These are phyloP conservation scores for Tulasnella sp. DNA, from an alignment of 768 basidiomycete genomes.

Conservation along the genomic window DNA sequence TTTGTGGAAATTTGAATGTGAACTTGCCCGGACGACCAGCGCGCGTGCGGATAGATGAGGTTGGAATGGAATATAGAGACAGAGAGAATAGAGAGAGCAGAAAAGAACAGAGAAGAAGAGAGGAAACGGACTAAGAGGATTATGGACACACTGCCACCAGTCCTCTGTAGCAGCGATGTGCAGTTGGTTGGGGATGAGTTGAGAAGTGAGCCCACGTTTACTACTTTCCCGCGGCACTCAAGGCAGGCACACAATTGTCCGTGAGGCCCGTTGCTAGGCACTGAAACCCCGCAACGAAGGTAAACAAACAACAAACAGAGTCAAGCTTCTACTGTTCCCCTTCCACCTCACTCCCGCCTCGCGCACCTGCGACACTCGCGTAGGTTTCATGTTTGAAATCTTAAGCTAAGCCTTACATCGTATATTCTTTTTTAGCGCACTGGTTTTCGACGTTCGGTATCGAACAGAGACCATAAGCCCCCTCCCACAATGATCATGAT, in stretches of 20 bases:
- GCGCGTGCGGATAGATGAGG: slow-evolving; percentile 9
- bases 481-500: neutral
- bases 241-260: slow-evolving; percentile 5
- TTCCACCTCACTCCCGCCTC: slow-evolving; percentile 16
- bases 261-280: slow-evolving; percentile 9
- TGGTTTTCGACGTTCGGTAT: neutral
- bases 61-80: slow-evolving; percentile 11
- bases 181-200: slow-evolving; percentile 11
- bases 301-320: neutral
- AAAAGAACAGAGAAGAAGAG: neutral
- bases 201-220: slow-evolving; percentile 11
- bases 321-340: neutral
- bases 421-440: neutral
- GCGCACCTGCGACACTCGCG: slow-evolving; percentile 5
- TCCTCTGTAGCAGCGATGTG: neutral
- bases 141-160: slow-evolving; percentile 10
- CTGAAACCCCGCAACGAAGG: neutral
- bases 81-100: slow-evolving; percentile 17
- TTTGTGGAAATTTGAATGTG: slow-evolving; percentile 23
- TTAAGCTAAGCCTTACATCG: neutral
- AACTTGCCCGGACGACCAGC: slow-evolving; percentile 24
- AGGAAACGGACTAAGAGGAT: slow-evolving; percentile 6
- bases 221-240: slow-evolving; percentile 16
- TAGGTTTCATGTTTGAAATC: neutral
- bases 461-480: neutral